phyloP scores from a whole-genome alignment of 1,284 basidiomycete genomes.

The Mycena sp. region DNA sequence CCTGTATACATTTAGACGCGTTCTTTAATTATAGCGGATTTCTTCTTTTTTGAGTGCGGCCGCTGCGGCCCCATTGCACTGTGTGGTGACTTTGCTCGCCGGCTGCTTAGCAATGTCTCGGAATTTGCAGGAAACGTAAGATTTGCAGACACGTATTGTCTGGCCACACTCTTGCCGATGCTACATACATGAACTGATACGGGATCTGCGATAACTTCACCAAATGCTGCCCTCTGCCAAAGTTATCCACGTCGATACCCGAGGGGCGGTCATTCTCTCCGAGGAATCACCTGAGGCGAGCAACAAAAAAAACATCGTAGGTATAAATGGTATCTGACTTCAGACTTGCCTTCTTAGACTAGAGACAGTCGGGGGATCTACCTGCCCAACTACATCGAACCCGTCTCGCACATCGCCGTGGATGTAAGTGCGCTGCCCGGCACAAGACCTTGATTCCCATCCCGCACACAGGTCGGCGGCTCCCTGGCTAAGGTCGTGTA shows the following conservation, averaged over 20 bases:
- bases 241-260: slow-evolving; percentile 86
- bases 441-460: slow-evolving; percentile 1
- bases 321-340: slow-evolving; percentile 13
- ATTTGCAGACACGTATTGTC: too few species aligned
- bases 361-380: slow-evolving; percentile 95
- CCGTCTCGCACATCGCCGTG: slow-evolving; percentile 95
- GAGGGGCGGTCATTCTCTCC: slow-evolving; percentile 88
- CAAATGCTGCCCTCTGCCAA: slow-evolving; percentile 68
- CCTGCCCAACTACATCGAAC: slow-evolving; percentile 95
- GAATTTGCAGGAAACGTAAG: too few species aligned
- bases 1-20: neutral
- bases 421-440: slow-evolving; percentile 71
- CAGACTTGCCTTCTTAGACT: slow-evolving; percentile 64
- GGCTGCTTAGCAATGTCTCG: too few species aligned
- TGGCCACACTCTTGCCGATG: too few species aligned
- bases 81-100: too few species aligned
- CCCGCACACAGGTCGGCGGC: slow-evolving; percentile 82
- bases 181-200: slow-evolving; percentile 23
- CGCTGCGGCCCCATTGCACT: neutral
- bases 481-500: slow-evolving; percentile 99
- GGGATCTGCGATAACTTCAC: slow-evolving; percentile 8
- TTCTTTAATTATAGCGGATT: neutral
- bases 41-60: neutral
- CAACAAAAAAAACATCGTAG: slow-evolving; percentile 3
- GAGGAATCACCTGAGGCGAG: slow-evolving; percentile 93